These are phyloP conservation scores for Tetrahymena borealis DNA, from an alignment of 73 alveolate species.

Conservation along the genomic window DNA sequence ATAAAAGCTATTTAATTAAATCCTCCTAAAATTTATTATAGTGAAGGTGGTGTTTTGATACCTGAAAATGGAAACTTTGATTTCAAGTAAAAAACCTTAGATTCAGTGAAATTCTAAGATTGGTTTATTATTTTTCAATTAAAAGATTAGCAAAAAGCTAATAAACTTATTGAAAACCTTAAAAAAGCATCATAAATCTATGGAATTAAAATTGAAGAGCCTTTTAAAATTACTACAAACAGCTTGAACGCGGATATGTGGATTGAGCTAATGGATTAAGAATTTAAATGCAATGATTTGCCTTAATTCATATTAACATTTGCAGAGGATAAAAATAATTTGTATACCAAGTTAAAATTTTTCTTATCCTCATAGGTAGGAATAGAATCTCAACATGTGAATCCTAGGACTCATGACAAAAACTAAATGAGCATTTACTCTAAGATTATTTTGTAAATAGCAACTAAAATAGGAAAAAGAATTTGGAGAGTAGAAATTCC, in stretches of 20 bases:
- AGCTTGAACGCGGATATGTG: not conserved
- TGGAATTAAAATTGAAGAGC: not conserved
- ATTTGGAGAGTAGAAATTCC: not conserved
- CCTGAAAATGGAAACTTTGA: slow-evolving; percentile 9
- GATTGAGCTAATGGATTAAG: not conserved
- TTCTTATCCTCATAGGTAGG: not conserved
- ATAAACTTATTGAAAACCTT: not conserved
- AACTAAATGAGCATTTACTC: not conserved
- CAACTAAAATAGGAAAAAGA: not conserved
- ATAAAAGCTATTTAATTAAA: slow-evolving; percentile 4
- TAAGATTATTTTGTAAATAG: not conserved
- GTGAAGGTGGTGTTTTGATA: not conserved
- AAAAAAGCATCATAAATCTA: not conserved
- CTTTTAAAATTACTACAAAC: not conserved
- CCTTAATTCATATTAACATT: not conserved
- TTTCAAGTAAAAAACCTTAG: not conserved
- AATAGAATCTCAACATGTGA: not conserved
- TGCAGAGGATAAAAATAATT: not conserved
- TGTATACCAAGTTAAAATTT: not conserved
- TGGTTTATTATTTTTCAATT: not conserved
- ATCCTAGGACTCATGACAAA: not conserved
- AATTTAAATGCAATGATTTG: not conserved
- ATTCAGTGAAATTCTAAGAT: not conserved
- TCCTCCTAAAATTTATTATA: not conserved
- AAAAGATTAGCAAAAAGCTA: not conserved